Evolutionary conservation across 352 stramenopile genomes (phyloP), one percentile per base, ranked within the genome.

Genomic region (Phytophthora cajani): DNA sequence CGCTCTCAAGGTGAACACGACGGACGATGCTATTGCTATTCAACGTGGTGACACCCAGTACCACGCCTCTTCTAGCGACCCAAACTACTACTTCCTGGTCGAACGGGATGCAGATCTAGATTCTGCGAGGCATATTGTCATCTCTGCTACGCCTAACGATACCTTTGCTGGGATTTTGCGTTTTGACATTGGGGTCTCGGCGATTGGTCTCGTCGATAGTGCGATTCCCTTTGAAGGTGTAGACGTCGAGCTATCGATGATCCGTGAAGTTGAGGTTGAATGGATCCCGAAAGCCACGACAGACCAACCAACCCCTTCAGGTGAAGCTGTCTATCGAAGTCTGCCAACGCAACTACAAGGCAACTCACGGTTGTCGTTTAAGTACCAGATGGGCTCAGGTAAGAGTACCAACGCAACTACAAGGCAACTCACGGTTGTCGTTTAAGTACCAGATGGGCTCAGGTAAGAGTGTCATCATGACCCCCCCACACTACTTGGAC

Each of bases 381-480:
- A 47, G 11, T 85, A 83, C 69, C 66, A 60, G 25, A 49, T 82
- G 47, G 69, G 59, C 23, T 85, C 78, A 67, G 72, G 78, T 85
- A 75, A 52, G 19, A 10, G 8, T 49, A n/a, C 55, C 49, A 4
- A 75, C 71, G 40, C 23, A 52, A 17, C 50, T 83, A 2, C 49
- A 52, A n/a, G 61, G 65, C 1, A 73, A 71, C 30, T 53, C 69
- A 7, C 74, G 57, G 4, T 21, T 85, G 5, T 74, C 69, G 6
- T 85, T 85, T 5, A 55, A 47, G 12, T 85, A 83, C 69, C 66
- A 60, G 25, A 49, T 83, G 47, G 69, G 59, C 23, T 85, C 78
- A 67, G 72, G 78, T 85, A 75, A 52, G 19, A 10, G 8, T 49
- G 12, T 49, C 4, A 10, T 21, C 3, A 3, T 17, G 42, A 23